Base-by-base conservation (phyloP, 306 rosid species). In the Gastrolobium villosum region DNA sequence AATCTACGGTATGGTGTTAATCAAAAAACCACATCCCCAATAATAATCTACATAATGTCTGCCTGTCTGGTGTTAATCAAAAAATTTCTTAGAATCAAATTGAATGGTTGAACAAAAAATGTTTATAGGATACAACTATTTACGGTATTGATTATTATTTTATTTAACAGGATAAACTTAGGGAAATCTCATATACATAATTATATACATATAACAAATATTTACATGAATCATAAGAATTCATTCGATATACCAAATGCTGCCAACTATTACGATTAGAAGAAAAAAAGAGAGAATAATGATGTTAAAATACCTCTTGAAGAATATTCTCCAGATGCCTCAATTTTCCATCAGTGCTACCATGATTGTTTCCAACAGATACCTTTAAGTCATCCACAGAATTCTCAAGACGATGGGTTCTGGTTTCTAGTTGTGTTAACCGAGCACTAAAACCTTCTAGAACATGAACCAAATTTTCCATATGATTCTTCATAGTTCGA, bases 401-500 rank as follows among this genome's bases (percentile, higher is more conserved):
- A 86, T 70, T 84, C 84, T 93, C 98, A 73, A 93, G 91, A 62
- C 85, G 83, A 77, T 83, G 85, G 20, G 91, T 84, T 88, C 95
- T 84, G 72, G 90, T 91, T 82, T 93, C 98, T 57, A 93, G 81
- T 74, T 93, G 97, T 10, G 93, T 88, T 72, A 93, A 53, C 65
- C 95, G 89, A 11, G 92, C 91, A 79, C 98, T 83, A 84, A 93
- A 87, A 82, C 92, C 93, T 77, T 93, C 97, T 82, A 93, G 56
- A 30, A 85, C 92, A 80, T 90, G 89, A 56, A 89, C 85, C 84
- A 93, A 77, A 86, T 81, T 91, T 67, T 91, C 94, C 28, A 82
- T 72, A 75, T 91, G 88, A 68, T 88, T 91, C 91, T 89, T 86
- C 89, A 93, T 64, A 20, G 92, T 88, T 59, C 36, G 90, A 83